These are phyloP conservation scores for Lentithecium fluviatile DNA, from an alignment of 495 filamentous ascomycete species.

Conservation along the genomic window DNA sequence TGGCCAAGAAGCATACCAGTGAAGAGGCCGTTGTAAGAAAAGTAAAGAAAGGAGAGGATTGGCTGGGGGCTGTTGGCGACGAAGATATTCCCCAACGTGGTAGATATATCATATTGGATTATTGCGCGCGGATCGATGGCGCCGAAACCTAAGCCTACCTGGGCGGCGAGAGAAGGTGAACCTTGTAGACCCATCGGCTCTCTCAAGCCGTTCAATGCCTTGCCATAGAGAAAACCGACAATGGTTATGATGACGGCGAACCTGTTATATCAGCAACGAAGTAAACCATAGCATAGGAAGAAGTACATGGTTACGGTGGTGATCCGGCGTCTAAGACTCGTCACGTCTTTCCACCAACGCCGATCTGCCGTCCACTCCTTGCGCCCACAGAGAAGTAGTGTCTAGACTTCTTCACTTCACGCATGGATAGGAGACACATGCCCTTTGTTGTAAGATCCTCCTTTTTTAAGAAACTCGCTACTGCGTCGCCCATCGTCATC, in stretches of 20 bases:
- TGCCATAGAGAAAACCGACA: too few species aligned
- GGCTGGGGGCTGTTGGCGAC: conserved; percentile 24
- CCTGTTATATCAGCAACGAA: not conserved
- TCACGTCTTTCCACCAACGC: not conserved
- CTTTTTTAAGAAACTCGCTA: conserved; percentile 48
- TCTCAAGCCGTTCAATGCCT: too few species aligned
- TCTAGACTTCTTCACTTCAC: conserved; percentile 6
- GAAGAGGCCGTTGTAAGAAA: conserved; percentile 25
- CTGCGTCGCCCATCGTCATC: conserved; percentile 54
- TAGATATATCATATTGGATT: not conserved
- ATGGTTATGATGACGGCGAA: not conserved
- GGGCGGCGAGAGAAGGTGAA: not conserved
- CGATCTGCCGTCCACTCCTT: not conserved
- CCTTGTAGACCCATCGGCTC: too few species aligned
- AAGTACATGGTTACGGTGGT: not conserved
- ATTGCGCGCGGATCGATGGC: not conserved
- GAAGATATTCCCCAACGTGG: not conserved
- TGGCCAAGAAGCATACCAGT: conserved; percentile 16
- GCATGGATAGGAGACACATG: conserved; percentile 9
- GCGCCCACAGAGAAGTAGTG: not conserved
- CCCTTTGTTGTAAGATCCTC: conserved; percentile 19
- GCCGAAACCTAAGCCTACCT: not conserved
- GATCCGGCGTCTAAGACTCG: conserved; percentile 3
- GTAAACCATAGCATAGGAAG: not conserved
- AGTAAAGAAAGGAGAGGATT: conserved; percentile 26